Percentiles rank a stretch among this genome's conserved stretches.
phyloP scores from a whole-genome alignment of 2,329 filamentous ascomycete species.

The Penicillium sp. region DNA sequence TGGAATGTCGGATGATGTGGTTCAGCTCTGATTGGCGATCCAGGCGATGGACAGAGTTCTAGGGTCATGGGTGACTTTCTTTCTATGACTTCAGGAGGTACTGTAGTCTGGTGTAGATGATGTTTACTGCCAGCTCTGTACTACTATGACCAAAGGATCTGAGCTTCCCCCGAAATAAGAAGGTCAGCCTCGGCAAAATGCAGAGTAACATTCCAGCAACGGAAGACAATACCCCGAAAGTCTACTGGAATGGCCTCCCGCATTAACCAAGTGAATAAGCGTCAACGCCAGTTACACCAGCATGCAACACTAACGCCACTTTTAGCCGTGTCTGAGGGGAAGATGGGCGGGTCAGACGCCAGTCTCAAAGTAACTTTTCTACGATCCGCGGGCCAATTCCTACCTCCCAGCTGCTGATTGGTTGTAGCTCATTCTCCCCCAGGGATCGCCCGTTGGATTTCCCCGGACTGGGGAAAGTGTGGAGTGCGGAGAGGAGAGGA shows the following conservation, averaged over 20 bases:
- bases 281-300: background rate
- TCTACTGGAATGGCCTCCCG: conserved; percentile 2
- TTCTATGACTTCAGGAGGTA: no score
- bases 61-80: no score
- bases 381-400: background rate
- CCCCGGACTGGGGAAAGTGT: conserved; percentile 10
- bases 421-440: background rate
- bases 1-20: background rate
- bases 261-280: background rate
- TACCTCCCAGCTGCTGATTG: background rate
- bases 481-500: conserved; percentile 5
- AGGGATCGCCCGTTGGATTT: conserved; percentile 8
- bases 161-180: no score
- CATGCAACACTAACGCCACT: conserved; percentile 11
- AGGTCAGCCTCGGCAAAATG: no score
- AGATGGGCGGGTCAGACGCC: background rate
- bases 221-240: background rate
- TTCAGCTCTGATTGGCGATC: background rate
- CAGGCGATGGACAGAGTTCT: no score
- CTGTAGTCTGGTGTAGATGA: no score
- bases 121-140: no score
- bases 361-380: background rate
- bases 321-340: background rate
- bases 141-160: no score
- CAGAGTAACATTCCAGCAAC: conserved; percentile 4